Percentiles rank a stretch among this genome's conserved stretches.
Evolutionary conservation across 768 basidiomycete species (phyloP).

Genomic region (Mrakia hoshinonis): DNA sequence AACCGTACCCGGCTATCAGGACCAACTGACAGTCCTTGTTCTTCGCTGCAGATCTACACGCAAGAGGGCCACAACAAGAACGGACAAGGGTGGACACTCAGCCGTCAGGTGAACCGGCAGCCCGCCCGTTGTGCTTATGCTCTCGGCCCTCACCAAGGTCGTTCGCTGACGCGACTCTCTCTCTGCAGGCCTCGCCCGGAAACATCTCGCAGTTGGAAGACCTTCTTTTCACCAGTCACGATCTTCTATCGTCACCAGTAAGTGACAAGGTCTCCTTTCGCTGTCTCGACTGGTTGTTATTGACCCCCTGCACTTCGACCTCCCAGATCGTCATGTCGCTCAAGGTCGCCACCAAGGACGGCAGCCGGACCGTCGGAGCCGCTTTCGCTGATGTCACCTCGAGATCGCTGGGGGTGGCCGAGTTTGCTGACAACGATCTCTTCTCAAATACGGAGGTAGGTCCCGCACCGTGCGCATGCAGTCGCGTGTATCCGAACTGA

Average conservation of each 20-base stretch:
- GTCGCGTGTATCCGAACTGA: background rate
- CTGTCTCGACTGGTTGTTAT: background rate
- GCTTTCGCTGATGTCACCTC: constrained; percentile 86
- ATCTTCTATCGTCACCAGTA: constrained; percentile 64
- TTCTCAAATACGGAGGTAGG: constrained; percentile 89
- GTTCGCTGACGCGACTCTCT: background rate
- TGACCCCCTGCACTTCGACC: background rate
- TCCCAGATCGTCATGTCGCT: constrained; percentile 68
- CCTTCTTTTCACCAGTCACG: constrained; percentile 68
- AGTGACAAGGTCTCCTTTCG: background rate
- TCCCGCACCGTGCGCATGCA: background rate
- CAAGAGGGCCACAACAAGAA: constrained; percentile 23
- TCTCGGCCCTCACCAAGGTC: background rate
- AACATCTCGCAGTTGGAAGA: constrained; percentile 66
- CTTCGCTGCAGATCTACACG: constrained; percentile 18
- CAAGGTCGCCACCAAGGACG: constrained; percentile 52
- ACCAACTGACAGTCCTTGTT: too few species aligned
- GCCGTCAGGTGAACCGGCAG: constrained; percentile 33
- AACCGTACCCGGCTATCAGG: too few species aligned
- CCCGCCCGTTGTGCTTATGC: background rate
- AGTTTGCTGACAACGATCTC: constrained; percentile 87
- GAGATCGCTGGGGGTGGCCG: constrained; percentile 75
- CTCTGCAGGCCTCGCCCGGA: constrained; percentile 57
- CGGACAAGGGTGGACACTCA: constrained; percentile 14
- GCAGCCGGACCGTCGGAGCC: constrained; percentile 54